Evolutionary conservation across 495 filamentous ascomycete species (phyloP).

Genomic region (Endocarpon pusillum): DNA sequence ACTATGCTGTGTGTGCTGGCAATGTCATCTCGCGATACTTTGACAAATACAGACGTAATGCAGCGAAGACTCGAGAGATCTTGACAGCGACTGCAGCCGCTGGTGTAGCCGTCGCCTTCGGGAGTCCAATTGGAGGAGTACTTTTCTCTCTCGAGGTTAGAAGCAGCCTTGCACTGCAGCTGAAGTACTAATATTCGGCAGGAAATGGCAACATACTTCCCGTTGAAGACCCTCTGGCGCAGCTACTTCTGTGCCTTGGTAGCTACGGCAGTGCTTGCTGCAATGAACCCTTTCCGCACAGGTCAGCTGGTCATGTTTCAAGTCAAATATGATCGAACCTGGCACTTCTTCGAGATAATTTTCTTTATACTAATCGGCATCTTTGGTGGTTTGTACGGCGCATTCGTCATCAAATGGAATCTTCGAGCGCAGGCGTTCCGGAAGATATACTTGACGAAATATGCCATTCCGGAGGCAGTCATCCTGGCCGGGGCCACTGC

Average conservation of each 20-base stretch:
- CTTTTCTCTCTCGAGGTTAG: constrained; percentile 77
- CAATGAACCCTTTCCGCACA: constrained; percentile 94
- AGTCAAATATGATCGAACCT: constrained; percentile 84
- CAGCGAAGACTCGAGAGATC: constrained; percentile 89
- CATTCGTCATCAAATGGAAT: constrained; percentile 98
- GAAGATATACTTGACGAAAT: constrained; percentile 78
- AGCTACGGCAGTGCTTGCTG: constrained; percentile 79
- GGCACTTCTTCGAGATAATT: constrained; percentile 93
- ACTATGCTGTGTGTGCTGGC: constrained; percentile 93
- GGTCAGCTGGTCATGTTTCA: constrained; percentile 99
- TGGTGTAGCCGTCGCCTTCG: constrained; percentile 91
- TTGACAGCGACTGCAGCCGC: constrained; percentile 87
- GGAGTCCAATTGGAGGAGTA: constrained; percentile 91
- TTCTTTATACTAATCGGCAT: constrained; percentile 86
- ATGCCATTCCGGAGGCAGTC: constrained; percentile 77
- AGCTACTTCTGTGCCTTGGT: constrained; percentile 97
- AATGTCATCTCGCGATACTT: constrained; percentile 93
- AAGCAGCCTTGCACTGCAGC: background rate
- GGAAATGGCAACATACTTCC: constrained; percentile 98
- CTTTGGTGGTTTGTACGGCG: constrained; percentile 90
- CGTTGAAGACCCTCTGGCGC: constrained; percentile 93
- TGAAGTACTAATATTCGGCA: constrained; percentile 15
- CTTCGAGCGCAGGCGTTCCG: constrained; percentile 78
- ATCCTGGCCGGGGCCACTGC: constrained; percentile 70
- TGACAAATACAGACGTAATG: constrained; percentile 81